Evolutionary conservation across 2,329 filamentous ascomycete genomes (phyloP).

Genomic region (Helotiales sp.): DNA sequence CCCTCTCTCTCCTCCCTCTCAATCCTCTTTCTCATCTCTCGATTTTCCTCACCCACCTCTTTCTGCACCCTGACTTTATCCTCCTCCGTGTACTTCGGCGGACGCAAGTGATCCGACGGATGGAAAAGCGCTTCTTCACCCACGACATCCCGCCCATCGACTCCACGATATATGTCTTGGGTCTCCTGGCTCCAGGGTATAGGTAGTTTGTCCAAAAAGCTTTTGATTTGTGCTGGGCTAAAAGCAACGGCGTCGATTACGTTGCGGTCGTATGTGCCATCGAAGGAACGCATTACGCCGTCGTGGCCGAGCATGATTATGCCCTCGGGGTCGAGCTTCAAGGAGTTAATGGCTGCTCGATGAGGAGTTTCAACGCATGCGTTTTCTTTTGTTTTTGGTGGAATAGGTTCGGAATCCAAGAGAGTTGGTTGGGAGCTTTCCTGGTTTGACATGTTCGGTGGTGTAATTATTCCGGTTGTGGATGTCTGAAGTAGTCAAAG

Average conservation of each 20-base stretch:
- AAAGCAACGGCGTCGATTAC: slow-evolving; percentile 19
- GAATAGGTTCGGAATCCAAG: background rate
- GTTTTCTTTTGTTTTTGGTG: too few relatives aligned
- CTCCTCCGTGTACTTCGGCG: slow-evolving; percentile 10
- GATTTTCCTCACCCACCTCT: slow-evolving; percentile 4
- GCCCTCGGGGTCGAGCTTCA: slow-evolving; percentile 13
- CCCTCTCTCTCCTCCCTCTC: slow-evolving; percentile 15
- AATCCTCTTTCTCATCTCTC: slow-evolving; percentile 13
- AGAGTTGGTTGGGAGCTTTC: background rate
- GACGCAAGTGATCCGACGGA: slow-evolving; percentile 9
- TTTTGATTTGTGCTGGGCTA: slow-evolving; percentile 12
- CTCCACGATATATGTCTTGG: slow-evolving; percentile 13
- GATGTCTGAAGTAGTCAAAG: too few relatives aligned
- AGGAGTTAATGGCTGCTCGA: background rate
- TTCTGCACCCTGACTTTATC: background rate
- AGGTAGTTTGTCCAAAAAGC: background rate
- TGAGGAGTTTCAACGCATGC: background rate
- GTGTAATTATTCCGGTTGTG: too few relatives aligned
- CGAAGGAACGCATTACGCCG: slow-evolving; percentile 18
- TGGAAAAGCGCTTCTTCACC: slow-evolving; percentile 10
- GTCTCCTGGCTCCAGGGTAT: slow-evolving; percentile 7
- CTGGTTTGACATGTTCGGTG: background rate
- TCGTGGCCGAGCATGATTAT: slow-evolving; percentile 6
- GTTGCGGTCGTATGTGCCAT: slow-evolving; percentile 3
- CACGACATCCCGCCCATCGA: slow-evolving; percentile 18